phyloP scores from a whole-genome alignment of 2,329 filamentous ascomycete species.

The Tolypocladium amazonense region DNA sequence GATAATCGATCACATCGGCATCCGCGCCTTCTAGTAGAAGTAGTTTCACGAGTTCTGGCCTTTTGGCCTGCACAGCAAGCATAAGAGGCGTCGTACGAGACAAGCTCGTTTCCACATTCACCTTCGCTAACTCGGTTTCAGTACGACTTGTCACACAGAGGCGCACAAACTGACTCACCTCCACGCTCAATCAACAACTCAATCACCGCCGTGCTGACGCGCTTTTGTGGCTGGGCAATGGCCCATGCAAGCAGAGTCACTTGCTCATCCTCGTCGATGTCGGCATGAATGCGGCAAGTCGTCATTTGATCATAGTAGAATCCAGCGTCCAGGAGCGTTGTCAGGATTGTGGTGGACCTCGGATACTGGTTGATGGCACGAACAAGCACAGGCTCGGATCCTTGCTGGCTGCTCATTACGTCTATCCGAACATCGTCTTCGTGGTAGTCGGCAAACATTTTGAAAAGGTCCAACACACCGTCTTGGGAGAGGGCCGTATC shows the following conservation, averaged over 20 bases:
- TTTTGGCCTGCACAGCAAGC: slow-evolving; percentile 44
- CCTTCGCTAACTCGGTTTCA: slow-evolving; percentile 32
- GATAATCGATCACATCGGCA: slow-evolving; percentile 44
- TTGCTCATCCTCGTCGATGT: slow-evolving; percentile 39
- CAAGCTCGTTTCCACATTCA: slow-evolving; percentile 41
- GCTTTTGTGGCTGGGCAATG: slow-evolving; percentile 51
- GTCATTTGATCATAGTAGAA: slow-evolving; percentile 48
- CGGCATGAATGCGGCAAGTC: slow-evolving; percentile 30
- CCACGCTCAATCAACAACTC: slow-evolving; percentile 40
- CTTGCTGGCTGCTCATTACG: slow-evolving; percentile 32
- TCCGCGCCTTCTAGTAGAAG: slow-evolving; percentile 50
- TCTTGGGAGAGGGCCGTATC: slow-evolving; percentile 38
- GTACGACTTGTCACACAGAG: slow-evolving; percentile 3
- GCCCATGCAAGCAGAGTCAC: slow-evolving; percentile 51
- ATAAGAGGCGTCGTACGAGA: slow-evolving; percentile 48
- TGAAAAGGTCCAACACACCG: slow-evolving; percentile 37
- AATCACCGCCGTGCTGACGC: slow-evolving; percentile 47
- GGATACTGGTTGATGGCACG: slow-evolving; percentile 45
- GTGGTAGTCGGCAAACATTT: slow-evolving; percentile 38
- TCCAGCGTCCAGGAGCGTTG: slow-evolving; percentile 43
- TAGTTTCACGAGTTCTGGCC: slow-evolving; percentile 45
- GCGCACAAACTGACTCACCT: slow-evolving; percentile 14
- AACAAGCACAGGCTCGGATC: slow-evolving; percentile 37
- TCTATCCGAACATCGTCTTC: slow-evolving; percentile 39
- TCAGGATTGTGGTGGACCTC: slow-evolving; percentile 38